phyloP scores from a whole-genome alignment of 2,329 filamentous ascomycete genomes.

The Colletotrichum euphorbiae region DNA sequence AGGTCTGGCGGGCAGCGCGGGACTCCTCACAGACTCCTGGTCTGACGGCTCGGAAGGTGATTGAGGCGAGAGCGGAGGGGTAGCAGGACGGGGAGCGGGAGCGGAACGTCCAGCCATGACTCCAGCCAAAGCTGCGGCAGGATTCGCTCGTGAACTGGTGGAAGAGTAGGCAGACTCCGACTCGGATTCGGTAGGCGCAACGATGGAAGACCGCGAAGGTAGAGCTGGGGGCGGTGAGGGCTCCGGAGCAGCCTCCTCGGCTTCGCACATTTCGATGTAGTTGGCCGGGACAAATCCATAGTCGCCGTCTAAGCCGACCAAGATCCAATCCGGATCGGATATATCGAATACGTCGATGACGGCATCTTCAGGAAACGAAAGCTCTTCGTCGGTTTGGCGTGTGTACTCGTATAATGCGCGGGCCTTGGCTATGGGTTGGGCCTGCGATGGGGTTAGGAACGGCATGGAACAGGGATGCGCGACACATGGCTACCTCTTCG shows the following conservation, averaged over 20 bases:
- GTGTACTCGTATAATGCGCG: conserved; percentile 99
- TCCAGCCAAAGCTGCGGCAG: conserved; percentile 66
- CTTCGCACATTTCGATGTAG: conserved; percentile 82
- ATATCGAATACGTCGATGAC: conserved; percentile 87
- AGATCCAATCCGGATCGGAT: conserved; percentile 95
- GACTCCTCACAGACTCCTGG: conserved; percentile 49
- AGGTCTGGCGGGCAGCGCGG: conserved; percentile 53
- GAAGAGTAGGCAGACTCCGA: conserved; percentile 41
- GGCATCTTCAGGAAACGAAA: conserved; percentile 93
- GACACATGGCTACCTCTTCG: conserved; percentile 73
- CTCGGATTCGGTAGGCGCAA: conserved; percentile 9
- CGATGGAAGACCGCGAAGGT: conserved; percentile 41
- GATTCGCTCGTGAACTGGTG: conserved; percentile 48
- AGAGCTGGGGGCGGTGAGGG: conserved; percentile 50
- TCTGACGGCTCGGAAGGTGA: conserved; percentile 46
- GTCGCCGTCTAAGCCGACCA: conserved; percentile 85
- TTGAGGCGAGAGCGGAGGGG: conserved; percentile 57
- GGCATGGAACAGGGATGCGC: neutral
- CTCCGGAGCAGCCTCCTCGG: conserved; percentile 50
- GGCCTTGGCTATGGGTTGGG: conserved; percentile 71
- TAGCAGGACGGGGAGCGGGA: conserved; percentile 55
- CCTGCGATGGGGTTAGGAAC: conserved; percentile 52
- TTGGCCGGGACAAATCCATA: conserved; percentile 96
- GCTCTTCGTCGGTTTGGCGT: conserved; percentile 95
- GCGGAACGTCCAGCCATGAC: conserved; percentile 63